Percentiles rank a stretch among this genome's conserved stretches.
These are phyloP conservation scores for Hirschioporus abietinus DNA, from an alignment of 768 basidiomycete species.

Conservation along the genomic window DNA sequence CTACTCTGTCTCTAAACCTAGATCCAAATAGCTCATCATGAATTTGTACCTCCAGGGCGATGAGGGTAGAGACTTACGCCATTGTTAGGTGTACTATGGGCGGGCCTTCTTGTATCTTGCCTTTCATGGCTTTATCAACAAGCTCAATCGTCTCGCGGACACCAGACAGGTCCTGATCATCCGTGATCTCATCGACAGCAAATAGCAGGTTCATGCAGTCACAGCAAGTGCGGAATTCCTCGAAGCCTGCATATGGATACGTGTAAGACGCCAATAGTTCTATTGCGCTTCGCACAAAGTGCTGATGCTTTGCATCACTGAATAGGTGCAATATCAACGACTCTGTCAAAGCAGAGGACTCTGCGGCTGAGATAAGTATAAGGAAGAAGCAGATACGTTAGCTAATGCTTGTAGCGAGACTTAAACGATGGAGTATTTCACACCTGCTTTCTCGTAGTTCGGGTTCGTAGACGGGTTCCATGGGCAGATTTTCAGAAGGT, in stretches of 20 bases:
- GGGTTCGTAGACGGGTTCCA: conserved; percentile 12
- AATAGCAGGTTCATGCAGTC: conserved; percentile 14
- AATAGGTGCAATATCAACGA: neutral
- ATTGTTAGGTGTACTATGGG: neutral
- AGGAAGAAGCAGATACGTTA: neutral
- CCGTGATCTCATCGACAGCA: conserved; percentile 15
- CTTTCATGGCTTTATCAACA: neutral
- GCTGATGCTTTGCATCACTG: conserved; percentile 4
- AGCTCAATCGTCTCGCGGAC: neutral
- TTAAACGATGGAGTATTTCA: neutral
- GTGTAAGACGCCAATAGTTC: conserved; percentile 11
- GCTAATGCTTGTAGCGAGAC: neutral
- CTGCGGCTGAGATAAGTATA: neutral
- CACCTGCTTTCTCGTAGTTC: conserved; percentile 8
- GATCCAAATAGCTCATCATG: neutral
- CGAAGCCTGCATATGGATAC: conserved; percentile 11
- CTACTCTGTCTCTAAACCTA: neutral
- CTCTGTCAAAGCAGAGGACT: neutral
- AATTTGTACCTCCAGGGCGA: neutral
- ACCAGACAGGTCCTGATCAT: conserved; percentile 10
- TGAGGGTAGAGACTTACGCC: neutral
- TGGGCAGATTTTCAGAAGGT: conserved; percentile 10
- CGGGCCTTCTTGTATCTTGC: neutral
- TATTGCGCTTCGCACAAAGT: neutral
- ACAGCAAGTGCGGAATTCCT: conserved; percentile 11